Base-by-base conservation (phyloP, 345 rosid genomes). In the Limnanthes douglasii region DNA sequence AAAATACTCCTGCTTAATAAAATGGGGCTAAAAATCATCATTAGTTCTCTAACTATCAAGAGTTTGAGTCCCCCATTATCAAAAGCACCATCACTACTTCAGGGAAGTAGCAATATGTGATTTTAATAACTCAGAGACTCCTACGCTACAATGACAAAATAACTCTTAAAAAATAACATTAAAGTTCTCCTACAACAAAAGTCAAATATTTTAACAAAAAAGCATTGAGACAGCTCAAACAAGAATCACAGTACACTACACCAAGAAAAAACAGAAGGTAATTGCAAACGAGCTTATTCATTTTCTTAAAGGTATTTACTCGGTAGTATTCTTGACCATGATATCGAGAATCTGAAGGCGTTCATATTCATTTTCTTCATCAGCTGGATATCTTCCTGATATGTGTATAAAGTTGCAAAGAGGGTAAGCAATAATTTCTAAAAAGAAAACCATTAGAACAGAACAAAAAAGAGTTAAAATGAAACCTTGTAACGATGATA, bases 301-400 rank as follows among this genome's bases (percentile, higher is more conserved):
- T 8, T 24, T 23, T 24, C 24, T 40, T 21, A 8, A 25, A 21
- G 0, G 28, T 42, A 46, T 60, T 51, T 53, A 70, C 78, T 49
- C 0, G 78, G 78, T 26, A 69, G 46, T 28, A 73, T 54, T 57
- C 75, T 34, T 1, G 78, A 41, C 83, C 83, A 70, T 6, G 78
- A 43, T 23, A 73, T 69, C 7, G 78, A 73, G 37, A 73, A 48
- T 53, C 72, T 55, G 21, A 56, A 70, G 11, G 64, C 78, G 52
- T 73, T 78, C 11, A 62, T 45, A 11, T 64, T 64, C 33, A 70
- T 55, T 24, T 61, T 27, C 53, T 73, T 73, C 61, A 66, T 63
- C 24, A 66, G 54, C 41, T 57, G 11, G 11, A 70, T 57, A 56
- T 74, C 83, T 42, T 64, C 78, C 78, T 73, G 59, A n/a, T n/a